phyloP scores from a whole-genome alignment of 805 yeast genomes.

The Isabelozyma pseudorhagii region DNA sequence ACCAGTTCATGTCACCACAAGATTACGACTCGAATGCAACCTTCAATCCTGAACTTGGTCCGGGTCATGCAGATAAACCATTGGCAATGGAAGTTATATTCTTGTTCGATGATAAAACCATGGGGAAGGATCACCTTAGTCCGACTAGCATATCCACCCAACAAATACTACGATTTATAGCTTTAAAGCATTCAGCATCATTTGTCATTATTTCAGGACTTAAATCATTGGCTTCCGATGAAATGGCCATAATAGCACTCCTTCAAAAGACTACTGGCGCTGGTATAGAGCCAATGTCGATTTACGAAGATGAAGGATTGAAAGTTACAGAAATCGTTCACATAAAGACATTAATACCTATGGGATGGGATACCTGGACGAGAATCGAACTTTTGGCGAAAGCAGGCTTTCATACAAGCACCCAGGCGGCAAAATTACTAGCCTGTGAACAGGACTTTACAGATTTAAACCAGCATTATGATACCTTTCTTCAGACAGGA shows the following conservation, averaged over 20 bases:
- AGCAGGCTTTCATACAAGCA: slow-evolving; percentile 14
- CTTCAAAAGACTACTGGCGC: background rate
- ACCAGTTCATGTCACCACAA: slow-evolving; percentile 1
- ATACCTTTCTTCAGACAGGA: slow-evolving; percentile 3
- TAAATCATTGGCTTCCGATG: background rate
- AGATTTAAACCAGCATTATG: slow-evolving; percentile 13
- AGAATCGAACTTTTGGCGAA: slow-evolving; percentile 40
- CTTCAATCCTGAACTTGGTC: slow-evolving; percentile 5
- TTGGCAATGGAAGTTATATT: slow-evolving; percentile 14
- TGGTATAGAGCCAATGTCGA: slow-evolving; percentile 10
- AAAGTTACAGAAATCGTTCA: slow-evolving; percentile 2
- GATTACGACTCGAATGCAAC: background rate
- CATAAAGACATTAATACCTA: slow-evolving; percentile 36
- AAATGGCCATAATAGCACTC: background rate
- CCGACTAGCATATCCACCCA: slow-evolving; percentile 24
- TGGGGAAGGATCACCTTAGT: slow-evolving; percentile 15
- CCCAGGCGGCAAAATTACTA: slow-evolving; percentile 5
- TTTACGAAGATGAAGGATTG: slow-evolving; percentile 7
- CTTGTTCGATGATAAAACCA: slow-evolving; percentile 11
- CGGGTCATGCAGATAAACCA: slow-evolving; percentile 23
- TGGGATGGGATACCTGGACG: slow-evolving; percentile 50
- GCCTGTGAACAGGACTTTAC: slow-evolving; percentile 13
- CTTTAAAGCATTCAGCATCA: slow-evolving; percentile 27
- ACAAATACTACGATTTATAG: slow-evolving; percentile 31
- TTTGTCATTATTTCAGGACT: slow-evolving; percentile 10